phyloP scores from a whole-genome alignment of 306 rosid genomes.

The Astragalus glycyphyllos region DNA sequence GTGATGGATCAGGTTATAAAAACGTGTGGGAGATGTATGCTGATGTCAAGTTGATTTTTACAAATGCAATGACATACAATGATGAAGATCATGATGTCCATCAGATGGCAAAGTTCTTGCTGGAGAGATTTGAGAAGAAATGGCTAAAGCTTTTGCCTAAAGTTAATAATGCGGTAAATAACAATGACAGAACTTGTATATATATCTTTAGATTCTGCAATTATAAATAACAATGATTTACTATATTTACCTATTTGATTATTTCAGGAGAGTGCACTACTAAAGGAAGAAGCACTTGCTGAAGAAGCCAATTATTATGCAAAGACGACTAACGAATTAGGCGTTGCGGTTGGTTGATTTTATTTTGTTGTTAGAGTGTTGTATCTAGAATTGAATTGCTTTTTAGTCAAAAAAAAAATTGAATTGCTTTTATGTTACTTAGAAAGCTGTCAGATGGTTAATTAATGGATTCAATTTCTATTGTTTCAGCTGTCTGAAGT shows the following conservation, averaged over 20 bases:
- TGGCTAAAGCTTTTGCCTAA: slow-evolving; percentile 80
- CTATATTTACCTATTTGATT: slow-evolving; percentile 7
- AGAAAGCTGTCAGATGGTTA: slow-evolving; percentile 21
- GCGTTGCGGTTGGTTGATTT: slow-evolving; percentile 52
- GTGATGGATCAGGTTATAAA: slow-evolving; percentile 77
- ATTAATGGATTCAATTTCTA: slow-evolving; percentile 23
- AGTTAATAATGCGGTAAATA: slow-evolving; percentile 71
- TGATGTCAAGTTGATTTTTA: slow-evolving; percentile 78
- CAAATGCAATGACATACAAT: slow-evolving; percentile 85
- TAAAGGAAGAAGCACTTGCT: slow-evolving; percentile 68
- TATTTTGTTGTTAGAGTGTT: slow-evolving; percentile 20
- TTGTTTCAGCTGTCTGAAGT: slow-evolving; percentile 66
- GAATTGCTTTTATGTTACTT: slow-evolving; percentile 24
- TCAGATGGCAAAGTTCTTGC: slow-evolving; percentile 76
- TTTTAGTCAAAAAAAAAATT: no score
- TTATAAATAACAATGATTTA: not conserved
- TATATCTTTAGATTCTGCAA: not conserved
- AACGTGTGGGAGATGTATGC: slow-evolving; percentile 71
- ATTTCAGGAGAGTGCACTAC: slow-evolving; percentile 63
- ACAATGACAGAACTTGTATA: slow-evolving; percentile 36
- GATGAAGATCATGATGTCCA: slow-evolving; percentile 64
- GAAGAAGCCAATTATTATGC: slow-evolving; percentile 66
- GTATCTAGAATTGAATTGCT: slow-evolving; percentile 15
- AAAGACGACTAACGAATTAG: slow-evolving; percentile 69
- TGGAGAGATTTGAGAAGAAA: slow-evolving; percentile 73